Conservation (phyloP, 805 yeast species). For the Ogataea ganodermae region DNA sequence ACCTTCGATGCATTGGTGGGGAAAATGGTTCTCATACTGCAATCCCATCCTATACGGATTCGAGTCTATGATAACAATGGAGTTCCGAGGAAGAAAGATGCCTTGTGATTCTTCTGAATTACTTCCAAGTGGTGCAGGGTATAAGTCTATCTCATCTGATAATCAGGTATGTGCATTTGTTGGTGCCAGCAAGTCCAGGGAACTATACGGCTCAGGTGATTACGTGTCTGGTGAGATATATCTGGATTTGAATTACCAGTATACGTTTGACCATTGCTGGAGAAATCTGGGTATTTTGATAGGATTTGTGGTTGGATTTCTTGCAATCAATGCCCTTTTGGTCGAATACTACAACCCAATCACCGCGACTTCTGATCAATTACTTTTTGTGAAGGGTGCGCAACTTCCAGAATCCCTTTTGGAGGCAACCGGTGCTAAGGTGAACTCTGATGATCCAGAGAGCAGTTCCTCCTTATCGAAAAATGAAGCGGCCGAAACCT, state of each 20-base stretch:
- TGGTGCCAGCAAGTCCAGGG: slow-evolving; percentile 43
- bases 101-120: not conserved
- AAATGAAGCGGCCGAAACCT: slow-evolving; percentile 14
- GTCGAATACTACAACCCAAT: not conserved
- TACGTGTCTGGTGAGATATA: slow-evolving; percentile 55
- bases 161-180: slow-evolving; percentile 51
- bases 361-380: not conserved
- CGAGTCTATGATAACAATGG: slow-evolving; percentile 57
- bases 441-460: slow-evolving; percentile 32
- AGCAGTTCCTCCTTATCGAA: slow-evolving; percentile 15
- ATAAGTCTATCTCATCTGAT: slow-evolving; percentile 39
- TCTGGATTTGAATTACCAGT: slow-evolving; percentile 45
- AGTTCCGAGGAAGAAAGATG: slow-evolving; percentile 42
- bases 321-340: not conserved
- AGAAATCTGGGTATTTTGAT: slow-evolving; percentile 64
- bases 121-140: slow-evolving; percentile 40
- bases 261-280: slow-evolving; percentile 64
- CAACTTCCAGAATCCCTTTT: not conserved
- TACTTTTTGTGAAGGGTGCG: not conserved
- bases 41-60: slow-evolving; percentile 50
- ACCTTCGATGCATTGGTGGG: slow-evolving; percentile 59
- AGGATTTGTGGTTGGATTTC: slow-evolving; percentile 38
- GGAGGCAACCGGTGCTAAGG: slow-evolving; percentile 8
- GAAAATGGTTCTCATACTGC: slow-evolving; percentile 53
- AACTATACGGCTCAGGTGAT: slow-evolving; percentile 4